Base-by-base conservation (phyloP, 2,329 filamentous ascomycete genomes). In the Alternaria panax region DNA sequence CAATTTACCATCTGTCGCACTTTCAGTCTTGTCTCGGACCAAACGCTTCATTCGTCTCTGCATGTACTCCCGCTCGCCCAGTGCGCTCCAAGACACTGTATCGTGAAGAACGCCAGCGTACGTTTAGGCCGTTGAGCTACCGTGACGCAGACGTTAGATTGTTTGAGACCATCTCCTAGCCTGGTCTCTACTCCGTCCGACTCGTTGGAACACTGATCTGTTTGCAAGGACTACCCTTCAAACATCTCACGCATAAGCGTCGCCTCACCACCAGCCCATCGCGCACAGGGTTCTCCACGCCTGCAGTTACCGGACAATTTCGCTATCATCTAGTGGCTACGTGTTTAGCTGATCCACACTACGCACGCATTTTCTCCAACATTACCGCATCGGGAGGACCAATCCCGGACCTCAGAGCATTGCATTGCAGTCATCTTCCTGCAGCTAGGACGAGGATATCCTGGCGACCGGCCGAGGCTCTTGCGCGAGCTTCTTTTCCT, bases 171-270 rank as follows among this genome's bases (percentile, higher is more conserved):
- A 73, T 75, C 74, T 66, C 63, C 67, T 70, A 69, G 69, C 40
- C 61, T 57, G 60, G 58, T 53, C 47, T 55, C 59, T 60, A 61
- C 50, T 40, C 60, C 61, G 65, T 63, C 69, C 70, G 65, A 67
- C 69, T 68, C 64, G 70, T 69, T 74, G 66, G 64, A 72, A 71
- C 68, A 67, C 61, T 68, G 61, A 67, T 63, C 57, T 58, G 61
- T 51, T 63, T 73, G 72, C 74, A 77, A 76, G 74, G 74, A 73
- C 64, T 66, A 63, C 71, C 75, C 74, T 75, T 73, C 69, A 70
- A 69, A 69, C 65, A 64, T 57, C 62, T 63, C 67, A 70, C 65
- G 67, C 68, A 64, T 68, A 66, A 70, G 63, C 69, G 60, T 67
- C 65, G 67, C 68, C 63, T 71, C 69, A 68, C 60, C 68, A 69